phyloP scores from a whole-genome alignment of 1,139 yeast genomes.

The Pichia sp. region DNA sequence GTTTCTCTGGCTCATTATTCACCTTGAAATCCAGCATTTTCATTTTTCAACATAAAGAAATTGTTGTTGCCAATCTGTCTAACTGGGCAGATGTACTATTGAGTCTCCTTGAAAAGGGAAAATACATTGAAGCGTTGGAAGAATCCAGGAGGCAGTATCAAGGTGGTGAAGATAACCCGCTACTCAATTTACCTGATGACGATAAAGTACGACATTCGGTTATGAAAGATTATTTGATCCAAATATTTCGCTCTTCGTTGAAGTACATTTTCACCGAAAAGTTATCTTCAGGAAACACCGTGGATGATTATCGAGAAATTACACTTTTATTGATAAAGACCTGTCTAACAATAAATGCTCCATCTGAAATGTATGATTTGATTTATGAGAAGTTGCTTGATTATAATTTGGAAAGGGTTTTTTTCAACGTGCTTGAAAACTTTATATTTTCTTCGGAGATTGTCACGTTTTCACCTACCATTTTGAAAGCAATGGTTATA shows the following conservation, averaged over 20 bases:
- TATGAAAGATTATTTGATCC: slow-evolving; percentile 52
- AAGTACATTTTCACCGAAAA: slow-evolving; percentile 37
- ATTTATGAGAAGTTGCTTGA: slow-evolving; percentile 46
- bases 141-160: slow-evolving; percentile 52
- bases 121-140: slow-evolving; percentile 52
- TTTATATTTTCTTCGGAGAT: slow-evolving; percentile 48
- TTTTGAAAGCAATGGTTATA: slow-evolving; percentile 57
- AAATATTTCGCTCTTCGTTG: slow-evolving; percentile 53
- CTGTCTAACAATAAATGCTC: slow-evolving; percentile 36
- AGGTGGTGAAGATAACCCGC: slow-evolving; percentile 44
- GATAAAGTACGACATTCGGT: slow-evolving; percentile 41
- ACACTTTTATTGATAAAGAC: slow-evolving; percentile 37
- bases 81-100: slow-evolving; percentile 72
- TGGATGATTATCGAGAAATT: neutral
- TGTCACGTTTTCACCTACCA: slow-evolving; percentile 51
- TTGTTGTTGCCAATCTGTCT: slow-evolving; percentile 53
- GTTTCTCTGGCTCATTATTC: slow-evolving; percentile 35
- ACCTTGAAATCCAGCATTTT: slow-evolving; percentile 45
- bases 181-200: slow-evolving; percentile 52
- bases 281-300: neutral
- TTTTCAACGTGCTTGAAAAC: slow-evolving; percentile 49
- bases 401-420: slow-evolving; percentile 34
- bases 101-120: slow-evolving; percentile 43
- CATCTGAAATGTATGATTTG: slow-evolving; percentile 44
- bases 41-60: slow-evolving; percentile 45